These are phyloP conservation scores for grape (Vitis vinifera) DNA, from an alignment of 164 flowering plant species.

Conservation along the genomic window ASM3070453v1 NC_081822.1:13135001-13135500, in stretches of 20 bases:
- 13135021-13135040: neutral
- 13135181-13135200: slow-evolving; percentile 36
- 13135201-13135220: slow-evolving; percentile 18
- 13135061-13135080: slow-evolving; percentile 39
- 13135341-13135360: slow-evolving; percentile 16
- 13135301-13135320: neutral
- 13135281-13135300: slow-evolving; percentile 30
- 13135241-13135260: slow-evolving; percentile 6
- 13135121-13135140: slow-evolving; percentile 34
- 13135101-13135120: slow-evolving; percentile 40
- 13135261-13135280: slow-evolving; percentile 11
- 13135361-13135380: slow-evolving; percentile 34
- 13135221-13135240: slow-evolving; percentile 23
- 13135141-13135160: slow-evolving; percentile 47
- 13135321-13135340: slow-evolving; percentile 14
- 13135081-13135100: slow-evolving; percentile 48
- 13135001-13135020: too few species aligned
- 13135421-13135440: slow-evolving; percentile 47
- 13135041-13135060: slow-evolving; percentile 37
- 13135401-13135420: slow-evolving; percentile 37
- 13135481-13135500: neutral
- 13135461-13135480: slow-evolving; percentile 34
- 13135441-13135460: slow-evolving; percentile 34
- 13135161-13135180: slow-evolving; percentile 47
- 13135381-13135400: slow-evolving; percentile 42